phyloP scores from a whole-genome alignment of 331 rosid genomes.

The Quercus lobata region DNA sequence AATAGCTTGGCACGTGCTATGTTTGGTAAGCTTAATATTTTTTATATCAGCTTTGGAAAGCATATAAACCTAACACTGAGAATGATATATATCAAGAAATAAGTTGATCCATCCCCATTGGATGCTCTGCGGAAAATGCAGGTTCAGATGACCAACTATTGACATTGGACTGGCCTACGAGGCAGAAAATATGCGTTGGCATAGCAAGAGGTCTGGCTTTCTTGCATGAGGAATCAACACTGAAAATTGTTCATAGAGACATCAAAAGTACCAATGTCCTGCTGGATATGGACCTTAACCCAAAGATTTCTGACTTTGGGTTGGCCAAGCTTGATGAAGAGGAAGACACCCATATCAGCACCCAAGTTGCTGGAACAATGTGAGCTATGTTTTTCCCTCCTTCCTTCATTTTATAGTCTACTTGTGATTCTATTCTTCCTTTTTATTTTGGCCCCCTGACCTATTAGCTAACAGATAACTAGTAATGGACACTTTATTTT shows the following conservation, averaged over 20 bases:
- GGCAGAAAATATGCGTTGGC: slow-evolving; percentile 34
- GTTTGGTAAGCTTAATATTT: slow-evolving; percentile 16
- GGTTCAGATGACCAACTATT: slow-evolving; percentile 12
- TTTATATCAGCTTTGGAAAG: not conserved
- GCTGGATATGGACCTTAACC: slow-evolving; percentile 25
- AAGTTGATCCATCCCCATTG: not conserved
- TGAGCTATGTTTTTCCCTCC: not conserved
- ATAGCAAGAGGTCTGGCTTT: slow-evolving; percentile 38
- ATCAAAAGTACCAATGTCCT: slow-evolving; percentile 32
- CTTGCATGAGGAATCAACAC: slow-evolving; percentile 37
- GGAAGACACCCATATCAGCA: slow-evolving; percentile 35
- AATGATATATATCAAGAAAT: too few species aligned
- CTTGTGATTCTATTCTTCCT: not conserved
- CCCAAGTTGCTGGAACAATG: slow-evolving; percentile 40
- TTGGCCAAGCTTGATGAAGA: slow-evolving; percentile 40
- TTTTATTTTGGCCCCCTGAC: not conserved
- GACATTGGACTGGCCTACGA: slow-evolving; percentile 21
- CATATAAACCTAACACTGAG: not conserved
- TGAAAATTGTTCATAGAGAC: slow-evolving; percentile 44
- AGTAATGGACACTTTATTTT: too few species aligned
- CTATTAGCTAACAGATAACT: not conserved
- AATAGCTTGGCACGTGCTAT: slow-evolving; percentile 31
- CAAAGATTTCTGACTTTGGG: slow-evolving; percentile 43
- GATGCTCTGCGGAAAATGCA: not conserved
- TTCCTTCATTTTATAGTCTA: not conserved